Base-by-base conservation (phyloP, 768 basidiomycete genomes). In the Agrocybe pediades region DNA sequence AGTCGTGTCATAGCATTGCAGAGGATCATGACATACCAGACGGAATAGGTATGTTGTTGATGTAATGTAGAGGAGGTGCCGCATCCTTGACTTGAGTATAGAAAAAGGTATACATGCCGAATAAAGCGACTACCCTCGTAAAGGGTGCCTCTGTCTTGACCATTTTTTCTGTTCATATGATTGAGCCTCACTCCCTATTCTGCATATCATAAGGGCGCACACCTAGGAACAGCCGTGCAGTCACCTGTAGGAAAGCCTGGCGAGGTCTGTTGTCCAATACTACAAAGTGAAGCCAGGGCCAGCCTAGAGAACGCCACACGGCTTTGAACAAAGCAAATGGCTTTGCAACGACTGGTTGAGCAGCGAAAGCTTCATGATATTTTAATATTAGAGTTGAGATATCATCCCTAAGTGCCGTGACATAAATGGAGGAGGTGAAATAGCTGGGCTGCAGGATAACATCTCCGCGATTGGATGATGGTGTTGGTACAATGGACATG, bases 361-460 rank as follows among this genome's bases (percentile, higher is more conserved):
- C 13, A 6, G 33, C 55, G 60, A 82, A 85, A 29, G 71, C 71
- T n/a, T 81, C 77, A 24, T 78, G 68, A 58, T 82, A 92, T 9
- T 68, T 59, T n/a, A 71, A 62, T 2, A 85, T 67, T 20, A 94
- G 77, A 2, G 60, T 63, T 2, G 74, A 67, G 24, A 92, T 75
- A 67, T 94, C 91, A 24, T 82, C 77, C 2, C 87, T 80, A 19
- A 89, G 74, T 13, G 83, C 72, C 17, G 80, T 69, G 8, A 90
- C 82, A 67, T 86, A 93, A 20, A 87, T 63, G 0, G 88, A 88
- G 2, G 90, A 92, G 0, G 89, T 87, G 65, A 90, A 93, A 67
- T 88, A 92, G 17, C 77, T 73, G 1, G 88, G 89, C 62, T 92
- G 90, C 9, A 92, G 69, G 33, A 80, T 70, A 56, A 86, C 67